Evolutionary conservation across 495 filamentous ascomycete species (phyloP), one percentile per base, ranked within the genome.

Genomic region (Hypoxylon cercidicola): DNA sequence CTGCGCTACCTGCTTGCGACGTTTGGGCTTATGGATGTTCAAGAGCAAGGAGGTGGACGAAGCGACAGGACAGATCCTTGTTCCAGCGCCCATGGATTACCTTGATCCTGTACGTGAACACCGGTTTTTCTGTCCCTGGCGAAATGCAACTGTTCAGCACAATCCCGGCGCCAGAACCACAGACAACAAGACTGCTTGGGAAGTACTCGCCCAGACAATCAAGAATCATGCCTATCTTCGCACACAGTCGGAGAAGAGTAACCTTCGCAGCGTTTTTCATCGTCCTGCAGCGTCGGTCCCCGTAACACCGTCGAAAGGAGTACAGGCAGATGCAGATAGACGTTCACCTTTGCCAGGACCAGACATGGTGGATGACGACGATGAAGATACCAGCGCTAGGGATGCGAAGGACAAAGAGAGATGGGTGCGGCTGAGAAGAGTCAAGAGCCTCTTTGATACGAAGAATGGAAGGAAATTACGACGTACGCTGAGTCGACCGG

Each of bases 1-100:
- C 0, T 99, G 95, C 73, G 79, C 85, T 46, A 89, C 89, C 35
- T 99, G 95, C 71, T 92, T 97, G 68, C 87, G 93, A 60, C 87
- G 93, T 6, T 81, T 98, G 0, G 95, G 96, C 0, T 83, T 99
- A 6, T 99, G 95, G 95, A 88, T 99, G 77, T 99, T 96, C 79
- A 90, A 88, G 68, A 78, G 79, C 65, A 85, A 84, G 60, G 76
- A 82, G 60, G 66, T 85, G 25, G 77, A 82, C 63, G 68, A 75
- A 3, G 62, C 67, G 30, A 77, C 74, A 43, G 78, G 80, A 6
- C 79, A 82, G 53, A 75, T 82, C 16, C 75, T 86, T 3, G 83
- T 81, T 13, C 84, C 85, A 20, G 79, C 84, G 6, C 78, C 84
- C 8, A 84, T 91, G 74, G 83, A 83, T 57, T 82, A 85, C 30